These are phyloP conservation scores for Pseudozyma sp. DNA, from an alignment of 1,284 basidiomycete species.

Conservation along the genomic window DNA sequence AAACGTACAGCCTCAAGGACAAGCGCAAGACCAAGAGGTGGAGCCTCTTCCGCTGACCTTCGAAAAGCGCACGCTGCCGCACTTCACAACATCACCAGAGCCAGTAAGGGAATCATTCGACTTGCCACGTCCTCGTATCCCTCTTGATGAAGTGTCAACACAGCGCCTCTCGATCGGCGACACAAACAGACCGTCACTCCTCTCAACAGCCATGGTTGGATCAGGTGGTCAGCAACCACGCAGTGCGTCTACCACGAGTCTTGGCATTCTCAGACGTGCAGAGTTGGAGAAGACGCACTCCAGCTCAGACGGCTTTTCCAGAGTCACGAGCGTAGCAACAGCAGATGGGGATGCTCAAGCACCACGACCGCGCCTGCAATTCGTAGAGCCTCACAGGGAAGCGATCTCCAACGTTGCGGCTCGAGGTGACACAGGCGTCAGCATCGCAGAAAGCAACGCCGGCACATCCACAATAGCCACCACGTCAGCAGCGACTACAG, in stretches of 20 bases:
- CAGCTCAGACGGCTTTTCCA: slow-evolving; percentile 1
- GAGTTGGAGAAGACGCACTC: slow-evolving; percentile 4
- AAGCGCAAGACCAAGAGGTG: background rate
- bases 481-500: background rate
- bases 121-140: slow-evolving; percentile 3
- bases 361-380: slow-evolving; percentile 36
- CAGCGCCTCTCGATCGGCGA: slow-evolving; percentile 1
- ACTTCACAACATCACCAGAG: slow-evolving; percentile 38
- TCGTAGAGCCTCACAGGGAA: slow-evolving; percentile 33
- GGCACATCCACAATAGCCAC: background rate
- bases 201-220: slow-evolving; percentile 19
- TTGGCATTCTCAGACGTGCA: slow-evolving; percentile 30
- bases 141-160: slow-evolving; percentile 11
- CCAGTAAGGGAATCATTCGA: slow-evolving; percentile 18
- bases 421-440: slow-evolving; percentile 2
- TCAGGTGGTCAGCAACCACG: slow-evolving; percentile 18
- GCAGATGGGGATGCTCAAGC: background rate
- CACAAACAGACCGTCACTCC: slow-evolving; percentile 19
- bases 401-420: slow-evolving; percentile 2
- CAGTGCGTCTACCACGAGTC: slow-evolving; percentile 23
- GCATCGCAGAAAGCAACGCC: background rate
- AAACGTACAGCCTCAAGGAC: background rate
- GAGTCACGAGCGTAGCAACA: background rate
- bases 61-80: slow-evolving; percentile 35
- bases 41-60: slow-evolving; percentile 30